Percentiles rank a stretch among this genome's conserved stretches.
These are phyloP conservation scores for Solanum rostratum DNA, from an alignment of 257 asterid species.

Conservation along the genomic window DNA sequence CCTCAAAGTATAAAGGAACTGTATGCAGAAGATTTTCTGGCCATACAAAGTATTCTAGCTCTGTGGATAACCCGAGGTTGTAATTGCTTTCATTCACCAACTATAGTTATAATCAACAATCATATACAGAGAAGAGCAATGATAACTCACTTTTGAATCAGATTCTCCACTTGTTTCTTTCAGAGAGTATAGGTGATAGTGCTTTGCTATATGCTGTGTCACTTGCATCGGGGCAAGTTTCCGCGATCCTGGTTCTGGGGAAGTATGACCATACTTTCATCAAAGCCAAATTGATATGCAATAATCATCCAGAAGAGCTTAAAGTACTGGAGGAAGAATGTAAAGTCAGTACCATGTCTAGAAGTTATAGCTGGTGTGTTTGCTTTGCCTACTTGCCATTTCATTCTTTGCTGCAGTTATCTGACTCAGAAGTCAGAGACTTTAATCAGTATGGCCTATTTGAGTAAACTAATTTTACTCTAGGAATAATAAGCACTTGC, in stretches of 20 bases:
- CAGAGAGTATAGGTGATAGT: background rate
- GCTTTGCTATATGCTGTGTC: background rate
- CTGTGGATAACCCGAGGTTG: background rate
- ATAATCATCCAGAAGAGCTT: background rate
- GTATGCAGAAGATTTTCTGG: background rate
- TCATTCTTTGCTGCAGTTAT: background rate
- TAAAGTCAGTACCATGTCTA: background rate
- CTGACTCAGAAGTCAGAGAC: background rate
- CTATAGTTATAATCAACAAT: background rate
- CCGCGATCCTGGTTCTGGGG: background rate
- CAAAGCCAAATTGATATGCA: background rate
- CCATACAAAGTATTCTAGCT: background rate
- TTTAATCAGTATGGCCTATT: background rate
- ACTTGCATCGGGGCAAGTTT: background rate
- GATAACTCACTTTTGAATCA: background rate
- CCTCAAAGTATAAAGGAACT: background rate
- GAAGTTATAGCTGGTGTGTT: background rate
- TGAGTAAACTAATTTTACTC: background rate
- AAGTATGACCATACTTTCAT: background rate
- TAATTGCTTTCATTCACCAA: background rate
- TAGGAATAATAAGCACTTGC: too few species aligned
- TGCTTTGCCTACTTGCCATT: background rate
- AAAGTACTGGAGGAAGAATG: background rate
- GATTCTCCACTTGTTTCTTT: background rate
- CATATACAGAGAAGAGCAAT: background rate